A percentile compares a stretch with the other conserved stretches of the same genome.
Conservation (phyloP, 192 early-diverging fungal genomes). For the Coemansia sp. region DNA sequence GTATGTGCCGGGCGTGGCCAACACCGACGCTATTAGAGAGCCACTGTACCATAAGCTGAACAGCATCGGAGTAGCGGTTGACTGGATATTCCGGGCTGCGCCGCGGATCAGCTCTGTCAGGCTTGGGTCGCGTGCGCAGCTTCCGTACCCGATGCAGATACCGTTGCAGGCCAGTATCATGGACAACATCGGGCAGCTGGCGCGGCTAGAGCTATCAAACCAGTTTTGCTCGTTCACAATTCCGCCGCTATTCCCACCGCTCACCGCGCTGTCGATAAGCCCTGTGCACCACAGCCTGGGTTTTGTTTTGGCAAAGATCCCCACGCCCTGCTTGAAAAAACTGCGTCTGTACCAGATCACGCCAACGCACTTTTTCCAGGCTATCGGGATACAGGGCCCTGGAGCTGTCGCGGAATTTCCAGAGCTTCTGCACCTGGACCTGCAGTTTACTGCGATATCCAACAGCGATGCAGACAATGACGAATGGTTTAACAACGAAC, state of each 20-base stretch:
- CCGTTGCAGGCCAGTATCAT: slow-evolving; percentile 5
- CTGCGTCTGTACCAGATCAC: slow-evolving; percentile 1
- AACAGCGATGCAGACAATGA: not conserved
- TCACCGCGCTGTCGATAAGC: slow-evolving; percentile 1
- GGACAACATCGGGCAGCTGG: not conserved
- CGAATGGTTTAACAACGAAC: not conserved
- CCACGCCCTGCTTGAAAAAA: not conserved
- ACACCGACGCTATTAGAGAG: not conserved
- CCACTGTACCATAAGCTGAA: slow-evolving; percentile 4
- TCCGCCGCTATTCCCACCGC: slow-evolving; percentile 6
- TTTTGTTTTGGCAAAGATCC: not conserved
- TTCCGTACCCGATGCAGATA: slow-evolving; percentile 1
- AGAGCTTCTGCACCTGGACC: not conserved
- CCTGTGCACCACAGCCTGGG: not conserved
- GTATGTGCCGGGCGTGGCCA: not conserved
- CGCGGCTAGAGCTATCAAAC: not conserved
- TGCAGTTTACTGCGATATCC: not conserved
- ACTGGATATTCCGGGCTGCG: not conserved
- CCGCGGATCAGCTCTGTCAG: not conserved
- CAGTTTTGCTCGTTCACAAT: slow-evolving; percentile 5
- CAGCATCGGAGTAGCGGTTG: not conserved
- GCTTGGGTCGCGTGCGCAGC: not conserved
- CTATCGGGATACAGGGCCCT: not conserved
- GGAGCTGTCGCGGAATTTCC: not conserved
- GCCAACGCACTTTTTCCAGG: not conserved